Percentiles rank a stretch among this genome's conserved stretches.
Evolutionary conservation across 2,329 filamentous ascomycete genomes (phyloP).

Genomic region (Pseudopithomyces maydicus): DNA sequence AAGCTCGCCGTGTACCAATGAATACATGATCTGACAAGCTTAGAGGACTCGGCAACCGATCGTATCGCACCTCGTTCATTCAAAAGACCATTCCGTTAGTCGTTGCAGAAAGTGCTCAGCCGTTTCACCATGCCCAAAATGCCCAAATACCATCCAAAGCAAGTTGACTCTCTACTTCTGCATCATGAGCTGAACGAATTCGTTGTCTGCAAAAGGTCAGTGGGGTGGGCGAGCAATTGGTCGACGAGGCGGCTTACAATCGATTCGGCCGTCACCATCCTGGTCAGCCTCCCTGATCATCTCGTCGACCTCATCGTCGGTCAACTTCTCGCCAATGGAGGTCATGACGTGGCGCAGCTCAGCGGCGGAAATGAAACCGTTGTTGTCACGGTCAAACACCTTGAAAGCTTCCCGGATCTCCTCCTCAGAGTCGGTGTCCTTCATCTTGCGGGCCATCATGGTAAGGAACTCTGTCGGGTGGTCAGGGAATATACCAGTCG

Average conservation of each 20-base stretch:
- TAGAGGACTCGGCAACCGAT: constrained; percentile 28
- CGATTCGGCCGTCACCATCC: constrained; percentile 67
- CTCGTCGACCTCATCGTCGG: constrained; percentile 66
- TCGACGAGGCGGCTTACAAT: constrained; percentile 56
- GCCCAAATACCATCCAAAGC: constrained; percentile 34
- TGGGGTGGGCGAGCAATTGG: not conserved
- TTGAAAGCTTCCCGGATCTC: constrained; percentile 70
- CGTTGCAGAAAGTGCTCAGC: constrained; percentile 33
- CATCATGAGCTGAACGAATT: constrained; percentile 63
- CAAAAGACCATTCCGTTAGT: constrained; percentile 34
- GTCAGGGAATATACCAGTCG: constrained; percentile 11
- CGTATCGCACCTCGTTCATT: constrained; percentile 22
- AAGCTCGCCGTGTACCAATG: constrained; percentile 30
- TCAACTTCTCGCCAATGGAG: constrained; percentile 67
- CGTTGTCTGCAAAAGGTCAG: constrained; percentile 51
- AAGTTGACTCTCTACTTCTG: constrained; percentile 51
- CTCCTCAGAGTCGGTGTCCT: constrained; percentile 65
- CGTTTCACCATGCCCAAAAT: constrained; percentile 33
- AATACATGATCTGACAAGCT: constrained; percentile 22
- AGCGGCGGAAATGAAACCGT: constrained; percentile 67
- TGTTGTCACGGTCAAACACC: constrained; percentile 70
- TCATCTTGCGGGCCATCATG: constrained; percentile 69
- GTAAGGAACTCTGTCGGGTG: constrained; percentile 64
- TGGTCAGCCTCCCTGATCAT: constrained; percentile 70
- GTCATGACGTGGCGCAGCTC: constrained; percentile 69